A percentile compares a stretch with the other conserved stretches of the same genome.
Conservation (phyloP, 345 rosid species). For the Passiflora organensis region DNA sequence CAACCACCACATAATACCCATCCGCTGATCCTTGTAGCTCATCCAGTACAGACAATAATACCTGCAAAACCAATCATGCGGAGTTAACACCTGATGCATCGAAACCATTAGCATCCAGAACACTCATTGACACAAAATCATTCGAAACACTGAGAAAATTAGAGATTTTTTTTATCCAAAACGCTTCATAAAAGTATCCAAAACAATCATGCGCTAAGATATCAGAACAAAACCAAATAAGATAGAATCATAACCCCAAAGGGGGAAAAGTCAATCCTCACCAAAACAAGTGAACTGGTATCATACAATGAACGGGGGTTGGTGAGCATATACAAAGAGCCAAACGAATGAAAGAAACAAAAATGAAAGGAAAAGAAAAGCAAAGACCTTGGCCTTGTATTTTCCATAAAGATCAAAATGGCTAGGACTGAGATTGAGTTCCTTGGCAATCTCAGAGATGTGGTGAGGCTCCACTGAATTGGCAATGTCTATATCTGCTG, state of each 20-base stretch:
- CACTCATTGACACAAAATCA: too few species aligned
- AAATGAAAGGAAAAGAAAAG: neutral
- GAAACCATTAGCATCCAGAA: neutral
- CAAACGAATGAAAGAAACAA: neutral
- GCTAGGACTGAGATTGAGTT: conserved; percentile 54
- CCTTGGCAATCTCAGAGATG: conserved; percentile 76
- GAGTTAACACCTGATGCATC: too few species aligned
- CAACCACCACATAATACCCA: conserved; percentile 94
- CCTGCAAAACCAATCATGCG: conserved; percentile 38
- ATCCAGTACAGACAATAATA: conserved; percentile 67
- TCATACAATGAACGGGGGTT: too few species aligned
- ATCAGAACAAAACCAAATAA: neutral
- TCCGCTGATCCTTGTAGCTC: conserved; percentile 65
- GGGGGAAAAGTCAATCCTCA: too few species aligned
- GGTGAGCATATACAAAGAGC: neutral
- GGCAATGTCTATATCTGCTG: conserved; percentile 92
- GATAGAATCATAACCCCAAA: too few species aligned
- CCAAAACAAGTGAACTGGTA: too few species aligned
- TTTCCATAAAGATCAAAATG: conserved; percentile 95
- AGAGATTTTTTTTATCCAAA: neutral
- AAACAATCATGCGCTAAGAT: neutral
- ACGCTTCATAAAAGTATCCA: neutral
- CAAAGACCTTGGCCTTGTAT: conserved; percentile 86
- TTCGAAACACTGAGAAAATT: too few species aligned
- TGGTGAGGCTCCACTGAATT: conserved; percentile 84